Base-by-base conservation (phyloP, 192 early-diverging fungal genomes). In the Linnemannia exigua region DNA sequence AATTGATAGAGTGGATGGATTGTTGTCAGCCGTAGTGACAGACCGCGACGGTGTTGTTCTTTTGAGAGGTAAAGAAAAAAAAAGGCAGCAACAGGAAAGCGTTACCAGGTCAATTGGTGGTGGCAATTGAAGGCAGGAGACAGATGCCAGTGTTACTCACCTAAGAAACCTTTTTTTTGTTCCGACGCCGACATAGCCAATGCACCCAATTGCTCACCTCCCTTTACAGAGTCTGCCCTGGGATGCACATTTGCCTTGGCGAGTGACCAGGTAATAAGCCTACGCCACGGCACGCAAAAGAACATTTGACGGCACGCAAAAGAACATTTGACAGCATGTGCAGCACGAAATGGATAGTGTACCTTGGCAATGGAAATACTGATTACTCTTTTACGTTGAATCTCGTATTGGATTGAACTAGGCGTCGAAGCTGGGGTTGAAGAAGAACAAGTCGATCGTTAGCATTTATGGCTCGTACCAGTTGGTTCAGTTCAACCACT, bases 1-100 rank as follows among this genome's bases (percentile, higher is more conserved):
- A 35, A 15, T 16, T 9, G 41, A 44, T 74, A 86, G 84, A 48
- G 85, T 83, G 15, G 87, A 89, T 69, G 88, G 91, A 54, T 74
- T 93, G 14, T 76, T 90, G 47, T 90, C 91, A n/a, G 89, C 91
- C 28, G 67, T 93, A 15, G 79, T 94, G 0, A 93, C 92, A 15
- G 93, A 94, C 78, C 75, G 89, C 70, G 92, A 93, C 79, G 93
- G 93, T 7, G 92, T 94, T 28, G 88, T 92, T 37, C 72, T 94
- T 8, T 81, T 92, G 46, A 85, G 91, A 90, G 86, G 93, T 92
- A 86, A 37, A 33, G 22, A 38, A 14, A 38, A 33, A 38, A 20
- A n/a, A 14, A 50, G 31, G 51, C 17, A n/a, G 1, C 22, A 25
- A 44, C 48, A 75, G 74, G 77, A 77, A 61, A 71, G 14, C 38